phyloP scores from a whole-genome alignment of 2,329 filamentous ascomycete genomes.

The Saccharata proteae region DNA sequence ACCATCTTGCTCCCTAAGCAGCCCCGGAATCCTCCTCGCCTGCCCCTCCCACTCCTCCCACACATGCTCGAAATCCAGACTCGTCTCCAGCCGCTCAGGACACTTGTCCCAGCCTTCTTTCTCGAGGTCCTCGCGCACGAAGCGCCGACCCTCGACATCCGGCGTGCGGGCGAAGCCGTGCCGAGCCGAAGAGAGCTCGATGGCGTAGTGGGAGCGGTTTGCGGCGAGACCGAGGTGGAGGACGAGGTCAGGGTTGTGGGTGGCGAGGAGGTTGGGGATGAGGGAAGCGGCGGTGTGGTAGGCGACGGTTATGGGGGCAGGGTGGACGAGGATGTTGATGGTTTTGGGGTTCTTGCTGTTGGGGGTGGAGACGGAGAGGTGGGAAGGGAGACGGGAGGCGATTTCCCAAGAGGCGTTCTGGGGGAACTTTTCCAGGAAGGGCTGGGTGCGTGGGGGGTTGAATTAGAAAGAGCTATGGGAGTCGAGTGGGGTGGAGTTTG shows the following conservation, averaged over 20 bases:
- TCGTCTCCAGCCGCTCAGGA: conserved; percentile 14
- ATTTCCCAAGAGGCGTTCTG: conserved; percentile 77
- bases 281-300: conserved; percentile 54
- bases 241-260: conserved; percentile 43
- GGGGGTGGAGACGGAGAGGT: conserved; percentile 10
- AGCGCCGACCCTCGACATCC: conserved; percentile 51
- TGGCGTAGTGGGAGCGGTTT: conserved; percentile 51
- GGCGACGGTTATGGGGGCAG: conserved; percentile 55
- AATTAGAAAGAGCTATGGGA: neutral
- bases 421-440: conserved; percentile 57
- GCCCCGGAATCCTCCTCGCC: no score
- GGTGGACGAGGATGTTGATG: conserved; percentile 52
- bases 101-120: conserved; percentile 17
- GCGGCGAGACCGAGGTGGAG: conserved; percentile 72
- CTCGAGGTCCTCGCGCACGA: conserved; percentile 16
- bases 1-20: no score
- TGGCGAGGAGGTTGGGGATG: conserved; percentile 50
- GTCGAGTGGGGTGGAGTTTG: neutral
- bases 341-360: conserved; percentile 9
- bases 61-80: conserved; percentile 14
- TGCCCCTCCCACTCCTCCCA: conserved; percentile 11
- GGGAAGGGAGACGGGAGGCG: conserved; percentile 46
- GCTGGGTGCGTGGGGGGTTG: conserved; percentile 35
- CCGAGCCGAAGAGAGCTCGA: conserved; percentile 59
- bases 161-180: conserved; percentile 53